phyloP scores from a whole-genome alignment of 768 basidiomycete genomes.

The Holtermanniella nyarrowii region DNA sequence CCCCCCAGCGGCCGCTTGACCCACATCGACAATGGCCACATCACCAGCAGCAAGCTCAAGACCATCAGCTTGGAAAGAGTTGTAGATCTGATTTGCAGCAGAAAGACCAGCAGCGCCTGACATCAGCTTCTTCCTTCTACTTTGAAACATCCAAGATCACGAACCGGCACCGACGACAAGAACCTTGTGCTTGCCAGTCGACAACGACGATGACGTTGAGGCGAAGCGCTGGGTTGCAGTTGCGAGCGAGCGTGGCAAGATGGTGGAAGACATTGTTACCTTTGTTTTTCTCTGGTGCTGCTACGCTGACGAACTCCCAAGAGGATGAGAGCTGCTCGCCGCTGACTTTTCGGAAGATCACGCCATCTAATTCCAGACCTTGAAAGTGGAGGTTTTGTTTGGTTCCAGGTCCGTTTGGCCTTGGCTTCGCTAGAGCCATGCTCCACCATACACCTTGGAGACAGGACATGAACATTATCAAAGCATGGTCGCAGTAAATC shows the following conservation, averaged over 20 bases:
- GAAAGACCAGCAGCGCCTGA: slow-evolving; percentile 71
- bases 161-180: slow-evolving; percentile 78
- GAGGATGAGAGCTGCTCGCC: no score
- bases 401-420: no score
- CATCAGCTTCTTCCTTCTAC: slow-evolving; percentile 1
- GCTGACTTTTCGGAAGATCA: background rate
- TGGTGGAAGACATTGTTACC: background rate
- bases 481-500: no score
- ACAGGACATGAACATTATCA: no score
- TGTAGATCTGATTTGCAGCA: slow-evolving; percentile 77
- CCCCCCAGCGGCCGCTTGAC: slow-evolving; percentile 6
- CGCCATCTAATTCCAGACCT: background rate
- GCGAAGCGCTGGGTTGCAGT: slow-evolving; percentile 15
- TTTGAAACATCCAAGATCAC: slow-evolving; percentile 22
- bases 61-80: slow-evolving; percentile 62
- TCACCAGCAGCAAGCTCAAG: slow-evolving; percentile 61
- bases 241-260: background rate
- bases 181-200: slow-evolving; percentile 54
- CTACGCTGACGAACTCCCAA: no score
- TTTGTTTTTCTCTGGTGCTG: no score
- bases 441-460: no score
- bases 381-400: background rate
- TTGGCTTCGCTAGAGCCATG: no score
- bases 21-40: slow-evolving; percentile 68
- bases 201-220: slow-evolving; percentile 23